Conservation (phyloP, 177 flowering plant species). For the Vitis hybrid region DNA sequence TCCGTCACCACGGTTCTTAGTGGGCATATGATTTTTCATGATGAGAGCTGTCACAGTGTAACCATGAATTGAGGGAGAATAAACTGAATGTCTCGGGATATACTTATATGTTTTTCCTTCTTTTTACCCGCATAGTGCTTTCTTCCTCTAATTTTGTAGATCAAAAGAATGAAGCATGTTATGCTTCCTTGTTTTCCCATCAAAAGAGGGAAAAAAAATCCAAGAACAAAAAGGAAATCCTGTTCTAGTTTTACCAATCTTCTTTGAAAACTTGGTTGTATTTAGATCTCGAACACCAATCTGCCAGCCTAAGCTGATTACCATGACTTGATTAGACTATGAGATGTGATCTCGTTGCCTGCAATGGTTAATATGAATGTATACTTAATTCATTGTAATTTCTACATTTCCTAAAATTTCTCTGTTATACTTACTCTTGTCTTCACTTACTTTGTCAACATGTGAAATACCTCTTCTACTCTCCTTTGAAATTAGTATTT, state of each 20-base stretch:
- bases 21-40: neutral
- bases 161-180: too few species aligned
- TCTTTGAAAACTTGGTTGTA: too few species aligned
- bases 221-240: too few species aligned
- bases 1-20: neutral
- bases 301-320: too few species aligned
- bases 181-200: too few species aligned
- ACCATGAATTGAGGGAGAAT: neutral
- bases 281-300: too few species aligned
- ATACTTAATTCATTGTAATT: neutral
- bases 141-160: too few species aligned
- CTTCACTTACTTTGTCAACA: neutral
- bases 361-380: neutral
- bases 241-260: too few species aligned
- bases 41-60: neutral
- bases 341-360: too few species aligned
- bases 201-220: too few species aligned
- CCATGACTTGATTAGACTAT: too few species aligned
- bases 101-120: neutral
- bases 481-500: neutral
- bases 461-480: neutral
- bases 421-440: neutral
- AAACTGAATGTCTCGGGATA: neutral
- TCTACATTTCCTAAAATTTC: neutral
- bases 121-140: too few species aligned